A percentile compares a stretch with the other conserved stretches of the same genome.
Conservation (phyloP, 2,329 filamentous ascomycete genomes). For the Talaromyces atroroseus region DNA sequence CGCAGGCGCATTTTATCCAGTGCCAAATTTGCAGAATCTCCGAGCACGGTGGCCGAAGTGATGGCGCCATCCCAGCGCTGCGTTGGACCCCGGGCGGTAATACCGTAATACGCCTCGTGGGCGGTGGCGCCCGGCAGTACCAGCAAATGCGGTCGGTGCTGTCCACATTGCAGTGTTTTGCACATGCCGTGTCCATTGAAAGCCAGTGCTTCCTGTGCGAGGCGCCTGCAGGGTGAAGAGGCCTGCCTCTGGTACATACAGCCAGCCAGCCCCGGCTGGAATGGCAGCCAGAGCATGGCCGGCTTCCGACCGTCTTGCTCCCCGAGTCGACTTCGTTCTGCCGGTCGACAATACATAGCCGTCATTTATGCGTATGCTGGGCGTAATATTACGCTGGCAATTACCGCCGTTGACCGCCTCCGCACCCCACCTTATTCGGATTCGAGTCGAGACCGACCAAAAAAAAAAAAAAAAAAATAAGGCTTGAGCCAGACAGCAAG, state of each 20-base stretch:
- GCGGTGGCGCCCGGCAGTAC: no score
- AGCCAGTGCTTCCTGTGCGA: no score
- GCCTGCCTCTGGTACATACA: no score
- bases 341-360: neutral
- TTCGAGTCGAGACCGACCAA: neutral
- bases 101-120: no score
- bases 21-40: conserved; percentile 6
- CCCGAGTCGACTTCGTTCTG: neutral
- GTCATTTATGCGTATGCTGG: conserved; percentile 5
- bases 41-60: conserved; percentile 15
- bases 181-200: no score
- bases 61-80: conserved; percentile 21
- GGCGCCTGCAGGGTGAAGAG: no score
- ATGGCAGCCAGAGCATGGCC: neutral
- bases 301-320: conserved; percentile 5
- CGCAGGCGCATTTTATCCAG: conserved; percentile 20
- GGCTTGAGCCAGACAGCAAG: neutral
- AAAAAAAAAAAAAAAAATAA: neutral
- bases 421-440: conserved; percentile 6
- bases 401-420: neutral
- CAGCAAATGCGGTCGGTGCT: neutral
- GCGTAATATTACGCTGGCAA: neutral
- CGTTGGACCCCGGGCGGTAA: conserved; percentile 26
- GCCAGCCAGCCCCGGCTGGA: neutral
- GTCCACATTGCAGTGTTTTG: no score